Conservation (phyloP, 2,329 filamentous ascomycete species). For the Furcasterigmium sp. region DNA sequence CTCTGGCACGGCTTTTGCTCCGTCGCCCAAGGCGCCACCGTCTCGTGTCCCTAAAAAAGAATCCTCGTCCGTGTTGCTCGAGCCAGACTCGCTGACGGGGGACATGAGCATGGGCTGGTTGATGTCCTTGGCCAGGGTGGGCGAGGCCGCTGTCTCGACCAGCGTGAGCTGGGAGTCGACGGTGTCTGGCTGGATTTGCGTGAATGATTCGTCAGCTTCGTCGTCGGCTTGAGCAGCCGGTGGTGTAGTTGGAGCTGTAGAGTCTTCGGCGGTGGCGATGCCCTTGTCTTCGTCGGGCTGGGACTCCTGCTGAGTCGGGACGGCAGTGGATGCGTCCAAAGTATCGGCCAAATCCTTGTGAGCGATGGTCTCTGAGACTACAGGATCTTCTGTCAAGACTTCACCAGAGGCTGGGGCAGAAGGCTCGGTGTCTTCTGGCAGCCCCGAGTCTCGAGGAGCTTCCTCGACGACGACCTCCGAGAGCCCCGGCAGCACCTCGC, state of each 20-base stretch:
- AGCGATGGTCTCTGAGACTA: too few relatives aligned
- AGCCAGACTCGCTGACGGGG: neutral
- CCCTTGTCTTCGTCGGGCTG: neutral
- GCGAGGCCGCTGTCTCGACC: constrained; percentile 2
- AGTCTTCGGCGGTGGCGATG: too few relatives aligned
- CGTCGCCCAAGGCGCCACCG: constrained; percentile 1
- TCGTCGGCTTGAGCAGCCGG: neutral
- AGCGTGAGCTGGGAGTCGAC: neutral
- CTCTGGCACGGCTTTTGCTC: neutral
- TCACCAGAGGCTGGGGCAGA: too few relatives aligned
- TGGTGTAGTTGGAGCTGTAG: too few relatives aligned
- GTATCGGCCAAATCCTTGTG: too few relatives aligned
- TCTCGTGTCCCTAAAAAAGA: constrained; percentile 2
- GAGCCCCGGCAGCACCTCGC: too few relatives aligned
- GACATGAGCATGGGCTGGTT: neutral
- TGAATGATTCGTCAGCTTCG: neutral
- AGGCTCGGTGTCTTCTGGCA: too few relatives aligned
- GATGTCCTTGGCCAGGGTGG: neutral
- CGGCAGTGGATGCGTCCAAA: too few relatives aligned
- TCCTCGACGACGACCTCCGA: too few relatives aligned
- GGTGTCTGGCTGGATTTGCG: neutral
- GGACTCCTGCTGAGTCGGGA: too few relatives aligned
- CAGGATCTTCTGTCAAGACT: too few relatives aligned
- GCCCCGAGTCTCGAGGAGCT: too few relatives aligned
- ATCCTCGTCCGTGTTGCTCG: neutral